phyloP scores from a whole-genome alignment of 2,329 filamentous ascomycete genomes.

The Ceratocystis ficicola region DNA sequence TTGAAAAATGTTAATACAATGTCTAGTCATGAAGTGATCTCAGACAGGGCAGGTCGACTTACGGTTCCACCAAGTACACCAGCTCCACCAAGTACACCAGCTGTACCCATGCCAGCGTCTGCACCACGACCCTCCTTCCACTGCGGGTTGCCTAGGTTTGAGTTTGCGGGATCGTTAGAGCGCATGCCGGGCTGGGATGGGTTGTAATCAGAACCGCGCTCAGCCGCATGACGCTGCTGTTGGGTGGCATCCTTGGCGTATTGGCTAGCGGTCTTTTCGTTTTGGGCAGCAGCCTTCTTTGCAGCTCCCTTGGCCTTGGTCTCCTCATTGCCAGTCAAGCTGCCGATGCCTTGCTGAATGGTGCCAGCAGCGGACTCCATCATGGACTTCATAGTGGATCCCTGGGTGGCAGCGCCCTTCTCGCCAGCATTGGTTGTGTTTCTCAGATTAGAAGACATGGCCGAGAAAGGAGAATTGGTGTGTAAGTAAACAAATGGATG shows the following conservation, averaged over 20 bases:
- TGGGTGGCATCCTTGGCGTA: conserved; percentile 44
- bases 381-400: conserved; percentile 70
- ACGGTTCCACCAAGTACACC: not conserved
- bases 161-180: not conserved
- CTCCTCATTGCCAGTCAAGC: conserved; percentile 56
- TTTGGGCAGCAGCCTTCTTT: conserved; percentile 44
- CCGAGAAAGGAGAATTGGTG: not conserved
- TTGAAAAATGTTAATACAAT: not conserved
- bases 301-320: conserved; percentile 54
- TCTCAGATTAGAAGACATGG: conserved; percentile 14
- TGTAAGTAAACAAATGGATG: not conserved
- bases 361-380: conserved; percentile 60
- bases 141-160: conserved; percentile 4
- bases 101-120: not conserved
- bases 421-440: conserved; percentile 24
- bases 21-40: not conserved
- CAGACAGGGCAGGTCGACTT: not conserved
- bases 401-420: conserved; percentile 6
- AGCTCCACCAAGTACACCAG: not conserved
- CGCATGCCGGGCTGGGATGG: conserved; percentile 25
- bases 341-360: conserved; percentile 59
- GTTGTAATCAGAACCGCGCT: conserved; percentile 49
- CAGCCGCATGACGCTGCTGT: conserved; percentile 71
- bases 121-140: not conserved
- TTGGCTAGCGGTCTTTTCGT: conserved; percentile 43